Percentiles rank a stretch among this genome's conserved stretches.
These are phyloP conservation scores for Plasmodium gonderi DNA, from an alignment of 169 alveolate genomes.

Conservation along the genomic window DNA sequence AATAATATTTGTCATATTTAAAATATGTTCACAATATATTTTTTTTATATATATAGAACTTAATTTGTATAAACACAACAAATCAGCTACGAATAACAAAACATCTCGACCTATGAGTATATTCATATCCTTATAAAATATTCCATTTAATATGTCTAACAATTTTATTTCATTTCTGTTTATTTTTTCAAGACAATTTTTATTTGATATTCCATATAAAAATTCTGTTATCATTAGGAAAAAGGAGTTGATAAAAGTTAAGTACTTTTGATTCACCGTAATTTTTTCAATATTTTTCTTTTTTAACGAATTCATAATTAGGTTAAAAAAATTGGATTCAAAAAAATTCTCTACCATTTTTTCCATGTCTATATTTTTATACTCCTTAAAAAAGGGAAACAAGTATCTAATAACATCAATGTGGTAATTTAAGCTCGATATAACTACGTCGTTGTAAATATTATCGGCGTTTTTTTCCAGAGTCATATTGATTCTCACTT, in stretches of 20 bases:
- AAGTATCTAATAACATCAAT: conserved; percentile 33
- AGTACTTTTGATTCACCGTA: conserved; percentile 22
- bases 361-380: conserved; percentile 42
- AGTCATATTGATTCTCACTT: conserved; percentile 42
- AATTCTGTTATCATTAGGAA: conserved; percentile 67
- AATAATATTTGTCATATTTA: conserved; percentile 22
- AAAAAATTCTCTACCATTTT: conserved; percentile 64
- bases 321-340: conserved; percentile 35
- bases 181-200: conserved; percentile 25
- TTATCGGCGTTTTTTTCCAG: conserved; percentile 8
- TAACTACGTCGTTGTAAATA: conserved; percentile 48
- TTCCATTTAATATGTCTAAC: conserved; percentile 1
- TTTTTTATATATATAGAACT: conserved; percentile 58
- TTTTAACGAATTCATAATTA: conserved; percentile 47
- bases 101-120: conserved; percentile 62
- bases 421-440: conserved; percentile 58
- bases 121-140: conserved; percentile 62
- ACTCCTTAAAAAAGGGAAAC: conserved; percentile 72
- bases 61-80: conserved; percentile 67
- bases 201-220: conserved; percentile 37
- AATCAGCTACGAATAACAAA: conserved; percentile 55
- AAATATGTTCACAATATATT: conserved; percentile 38
- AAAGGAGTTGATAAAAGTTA: conserved; percentile 62
- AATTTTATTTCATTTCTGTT: conserved; percentile 53
- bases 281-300: conserved; percentile 33